phyloP scores from a whole-genome alignment of 164 flowering plant genomes.

The Cinnamomum micranthum region DNA sequence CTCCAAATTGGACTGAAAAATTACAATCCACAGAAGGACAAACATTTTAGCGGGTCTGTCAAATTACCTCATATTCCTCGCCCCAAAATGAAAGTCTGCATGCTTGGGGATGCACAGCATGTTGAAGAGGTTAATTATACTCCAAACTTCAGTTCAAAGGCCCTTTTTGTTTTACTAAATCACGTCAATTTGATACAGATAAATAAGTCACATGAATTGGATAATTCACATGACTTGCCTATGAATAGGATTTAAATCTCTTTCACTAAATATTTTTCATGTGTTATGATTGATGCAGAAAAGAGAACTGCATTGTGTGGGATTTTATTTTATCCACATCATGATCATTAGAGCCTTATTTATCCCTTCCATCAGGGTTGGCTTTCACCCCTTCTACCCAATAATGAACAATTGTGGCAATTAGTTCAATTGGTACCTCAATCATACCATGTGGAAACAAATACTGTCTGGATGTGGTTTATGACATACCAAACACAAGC shows the following conservation, averaged over 20 bases:
- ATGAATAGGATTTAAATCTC: background rate
- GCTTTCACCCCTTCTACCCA: background rate
- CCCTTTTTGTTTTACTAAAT: background rate
- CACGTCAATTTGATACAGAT: background rate
- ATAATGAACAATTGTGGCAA: background rate
- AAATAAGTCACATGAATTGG: too few relatives aligned
- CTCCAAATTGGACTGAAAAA: constrained; percentile 22
- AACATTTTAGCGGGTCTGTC: constrained; percentile 34
- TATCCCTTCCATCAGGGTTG: too few relatives aligned
- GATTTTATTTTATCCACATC: too few relatives aligned
- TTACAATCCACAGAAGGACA: constrained; percentile 18
- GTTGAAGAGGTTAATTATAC: constrained; percentile 14
- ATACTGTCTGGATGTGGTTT: background rate
- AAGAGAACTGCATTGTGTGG: background rate
- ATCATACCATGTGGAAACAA: background rate
- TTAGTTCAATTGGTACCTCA: background rate
- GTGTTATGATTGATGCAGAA: too few relatives aligned
- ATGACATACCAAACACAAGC: background rate
- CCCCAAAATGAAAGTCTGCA: constrained; percentile 28
- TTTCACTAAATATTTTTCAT: too few relatives aligned
- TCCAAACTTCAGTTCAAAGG: background rate
- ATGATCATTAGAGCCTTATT: too few relatives aligned
- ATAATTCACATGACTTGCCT: too few relatives aligned
- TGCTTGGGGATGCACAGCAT: constrained; percentile 27
- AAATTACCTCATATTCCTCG: constrained; percentile 27